Base-by-base conservation (phyloP, 2,329 filamentous ascomycete genomes). In the Cercospora sp. region DNA sequence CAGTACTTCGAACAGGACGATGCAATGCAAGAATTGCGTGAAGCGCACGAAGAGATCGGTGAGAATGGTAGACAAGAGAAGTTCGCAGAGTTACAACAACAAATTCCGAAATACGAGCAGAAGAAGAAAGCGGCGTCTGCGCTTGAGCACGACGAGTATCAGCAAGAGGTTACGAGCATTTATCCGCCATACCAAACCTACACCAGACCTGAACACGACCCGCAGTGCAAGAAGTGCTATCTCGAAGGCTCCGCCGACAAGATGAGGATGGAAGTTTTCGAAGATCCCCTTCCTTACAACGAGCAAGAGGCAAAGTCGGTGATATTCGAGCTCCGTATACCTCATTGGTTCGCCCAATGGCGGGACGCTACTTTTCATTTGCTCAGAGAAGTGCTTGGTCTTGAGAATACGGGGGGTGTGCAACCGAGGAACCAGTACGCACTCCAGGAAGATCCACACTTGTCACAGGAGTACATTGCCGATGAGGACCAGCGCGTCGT, bases 251-350 rank as follows among this genome's bases (percentile, higher is more conserved):
- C 73, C 18, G 76, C 79, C 0, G 80, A 77, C 1, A 73, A 76
- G 1, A 79, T 87, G 24, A 73, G 67, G 9, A 87, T 89, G 21
- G 8, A 69, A 0, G 74, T 84, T 1, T 81, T 85, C 51, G 87
- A 89, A 71, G 78, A 84, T 61, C 84, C 82, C 1, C 77, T 89
- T 0, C 86, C 86, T 1, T 49, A 61, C 0, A 65, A 79, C 2
- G 59, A 74, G 0, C 68, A 75, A 2, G 72, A 80, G 12, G 78
- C 78, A 16, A 82, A 83, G 34, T 79, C 79, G 0, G 76, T 85
- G 0, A 69, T 88, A 0, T 87, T 89, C 61, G 87, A 89, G 69
- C 75, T 89, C 0, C 66, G 63, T 0, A 79, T 80, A 21, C 87
- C 87, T 0, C 34, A 71, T 3, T 77, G 77, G 3, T 82, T 87